These are phyloP conservation scores for Lachnellula cervina DNA, from an alignment of 2,329 filamentous ascomycete species.

Conservation along the genomic window DNA sequence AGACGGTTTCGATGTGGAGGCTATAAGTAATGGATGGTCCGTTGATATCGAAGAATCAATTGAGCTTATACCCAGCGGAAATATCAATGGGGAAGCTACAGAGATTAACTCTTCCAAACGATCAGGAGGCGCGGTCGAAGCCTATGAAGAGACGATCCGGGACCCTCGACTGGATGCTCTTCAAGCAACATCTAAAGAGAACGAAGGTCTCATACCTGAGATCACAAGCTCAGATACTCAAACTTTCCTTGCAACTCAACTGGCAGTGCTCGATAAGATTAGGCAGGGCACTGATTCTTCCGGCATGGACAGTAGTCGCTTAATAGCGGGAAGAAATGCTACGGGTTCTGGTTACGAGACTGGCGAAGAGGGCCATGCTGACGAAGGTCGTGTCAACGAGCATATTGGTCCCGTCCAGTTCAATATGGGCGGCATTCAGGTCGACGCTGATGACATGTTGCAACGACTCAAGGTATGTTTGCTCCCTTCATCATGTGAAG, in stretches of 20 bases:
- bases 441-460: constrained; percentile 91
- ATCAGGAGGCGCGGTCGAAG: constrained; percentile 57
- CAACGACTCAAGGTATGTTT: constrained; percentile 70
- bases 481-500: not conserved
- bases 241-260: constrained; percentile 69
- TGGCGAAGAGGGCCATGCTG: constrained; percentile 19
- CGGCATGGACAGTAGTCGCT: constrained; percentile 26
- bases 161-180: constrained; percentile 64
- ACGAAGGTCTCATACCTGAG: constrained; percentile 37
- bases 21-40: constrained; percentile 78
- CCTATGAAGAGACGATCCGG: constrained; percentile 75
- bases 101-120: constrained; percentile 18
- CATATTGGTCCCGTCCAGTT: constrained; percentile 95
- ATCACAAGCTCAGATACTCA: constrained; percentile 71
- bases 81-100: constrained; percentile 15
- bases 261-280: constrained; percentile 65
- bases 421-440: constrained; percentile 96
- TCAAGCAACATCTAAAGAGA: constrained; percentile 47
- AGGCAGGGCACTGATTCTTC: constrained; percentile 51
- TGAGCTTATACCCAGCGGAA: constrained; percentile 33
- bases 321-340: constrained; percentile 19
- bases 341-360: constrained; percentile 16
- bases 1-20: constrained; percentile 89
- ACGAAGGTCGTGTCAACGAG: constrained; percentile 41
- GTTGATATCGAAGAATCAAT: constrained; percentile 66